Conservation (phyloP, 2,329 filamentous ascomycete species). For the Paracoccidioides brasiliensis region DNA sequence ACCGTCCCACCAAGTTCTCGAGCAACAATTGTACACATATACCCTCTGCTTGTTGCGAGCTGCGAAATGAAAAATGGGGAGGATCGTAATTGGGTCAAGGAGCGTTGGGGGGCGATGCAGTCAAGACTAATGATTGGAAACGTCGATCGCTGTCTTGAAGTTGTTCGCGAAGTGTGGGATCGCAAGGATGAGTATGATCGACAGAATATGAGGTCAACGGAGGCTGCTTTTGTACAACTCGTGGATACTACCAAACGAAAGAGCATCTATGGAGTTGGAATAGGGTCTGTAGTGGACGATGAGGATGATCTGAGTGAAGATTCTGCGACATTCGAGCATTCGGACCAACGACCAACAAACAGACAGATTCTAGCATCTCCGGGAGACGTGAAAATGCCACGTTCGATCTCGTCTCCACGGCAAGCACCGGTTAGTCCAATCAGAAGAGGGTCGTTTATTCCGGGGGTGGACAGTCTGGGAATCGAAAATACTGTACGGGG, state of each 20-base stretch:
- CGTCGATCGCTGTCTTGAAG: conserved; percentile 51
- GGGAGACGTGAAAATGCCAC: neutral
- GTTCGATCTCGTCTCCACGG: conserved; percentile 2
- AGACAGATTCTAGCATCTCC: conserved; percentile 14
- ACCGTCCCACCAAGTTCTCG: conserved; percentile 50
- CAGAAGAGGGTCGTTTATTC: conserved; percentile 20
- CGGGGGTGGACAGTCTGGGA: conserved; percentile 35
- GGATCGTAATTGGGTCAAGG: conserved; percentile 50
- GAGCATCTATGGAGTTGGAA: neutral
- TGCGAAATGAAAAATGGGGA: conserved; percentile 48
- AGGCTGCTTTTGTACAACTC: conserved; percentile 12
- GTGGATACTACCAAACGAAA: conserved; percentile 11
- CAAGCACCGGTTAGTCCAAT: conserved; percentile 10
- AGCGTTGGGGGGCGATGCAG: conserved; percentile 50
- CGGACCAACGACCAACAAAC: neutral
- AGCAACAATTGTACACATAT: conserved; percentile 56
- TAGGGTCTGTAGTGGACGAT: neutral
- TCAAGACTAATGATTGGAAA: conserved; percentile 53
- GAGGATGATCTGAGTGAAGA: neutral
- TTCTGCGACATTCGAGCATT: neutral
- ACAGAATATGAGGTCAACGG: conserved; percentile 25
- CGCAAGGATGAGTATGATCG: conserved; percentile 44
- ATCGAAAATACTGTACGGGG: conserved; percentile 53
- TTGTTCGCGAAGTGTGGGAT: conserved; percentile 54
- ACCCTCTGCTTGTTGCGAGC: conserved; percentile 53